A percentile compares a stretch with the other conserved stretches of the same genome.
Conservation (phyloP, 441 rosid genomes). For the Mallotus japonicus region DNA sequence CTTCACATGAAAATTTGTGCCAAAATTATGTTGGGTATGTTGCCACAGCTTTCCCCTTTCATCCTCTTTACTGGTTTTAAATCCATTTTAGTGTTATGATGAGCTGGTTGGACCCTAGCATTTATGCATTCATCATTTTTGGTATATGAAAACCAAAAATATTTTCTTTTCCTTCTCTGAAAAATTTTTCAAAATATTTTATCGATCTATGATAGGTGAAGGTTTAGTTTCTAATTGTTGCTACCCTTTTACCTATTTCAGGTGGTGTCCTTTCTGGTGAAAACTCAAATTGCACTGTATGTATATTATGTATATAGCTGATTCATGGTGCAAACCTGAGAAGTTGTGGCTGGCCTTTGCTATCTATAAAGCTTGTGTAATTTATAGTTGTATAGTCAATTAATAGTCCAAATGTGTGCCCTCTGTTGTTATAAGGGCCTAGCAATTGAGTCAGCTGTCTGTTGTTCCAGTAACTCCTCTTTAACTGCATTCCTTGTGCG, state of each 20-base stretch:
- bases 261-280: slow-evolving; percentile 99
- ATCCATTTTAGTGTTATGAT: neutral
- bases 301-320: slow-evolving; percentile 21
- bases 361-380: too few relatives aligned
- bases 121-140: neutral
- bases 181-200: neutral
- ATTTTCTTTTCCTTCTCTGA: neutral
- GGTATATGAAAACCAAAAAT: too few relatives aligned
- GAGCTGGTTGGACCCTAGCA: neutral
- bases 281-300: slow-evolving; percentile 3
- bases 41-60: neutral
- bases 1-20: slow-evolving; percentile 89
- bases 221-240: neutral
- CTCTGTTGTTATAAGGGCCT: too few relatives aligned
- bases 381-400: neutral
- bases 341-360: neutral
- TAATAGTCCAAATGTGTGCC: neutral
- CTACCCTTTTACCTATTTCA: slow-evolving; percentile 24
- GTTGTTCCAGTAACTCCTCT: too few relatives aligned
- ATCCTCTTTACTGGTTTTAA: neutral
- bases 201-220: too few relatives aligned
- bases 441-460: too few relatives aligned
- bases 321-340: neutral
- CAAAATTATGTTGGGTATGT: slow-evolving; percentile 96
- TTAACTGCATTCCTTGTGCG: too few relatives aligned